These are phyloP conservation scores for Stephania yunnanensis DNA, from an alignment of 164 flowering plant species.

Conservation along the genomic window DNA sequence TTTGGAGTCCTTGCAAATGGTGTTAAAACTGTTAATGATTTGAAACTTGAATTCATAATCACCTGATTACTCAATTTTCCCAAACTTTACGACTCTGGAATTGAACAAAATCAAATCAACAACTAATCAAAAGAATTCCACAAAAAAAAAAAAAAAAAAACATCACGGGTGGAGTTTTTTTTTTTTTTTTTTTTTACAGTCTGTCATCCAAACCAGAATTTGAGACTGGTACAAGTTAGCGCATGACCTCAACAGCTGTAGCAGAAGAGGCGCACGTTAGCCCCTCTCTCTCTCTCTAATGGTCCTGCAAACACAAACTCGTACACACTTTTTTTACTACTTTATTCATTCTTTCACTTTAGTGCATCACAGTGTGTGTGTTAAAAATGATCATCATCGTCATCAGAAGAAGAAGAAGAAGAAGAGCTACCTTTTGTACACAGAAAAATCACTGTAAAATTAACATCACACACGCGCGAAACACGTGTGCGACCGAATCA, in stretches of 20 bases:
- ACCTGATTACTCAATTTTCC: too few relatives aligned
- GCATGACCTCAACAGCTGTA: background rate
- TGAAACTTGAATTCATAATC: too few relatives aligned
- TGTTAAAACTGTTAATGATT: too few relatives aligned
- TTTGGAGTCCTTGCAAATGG: too few relatives aligned
- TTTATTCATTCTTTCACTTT: background rate
- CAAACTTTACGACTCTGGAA: too few relatives aligned
- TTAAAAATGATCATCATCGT: too few relatives aligned
- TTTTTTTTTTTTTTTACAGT: background rate
- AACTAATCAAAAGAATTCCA: background rate
- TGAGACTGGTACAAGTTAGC: background rate
- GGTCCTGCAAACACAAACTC: background rate
- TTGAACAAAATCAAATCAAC: too few relatives aligned
- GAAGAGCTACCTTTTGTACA: too few relatives aligned
- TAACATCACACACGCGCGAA: constrained; percentile 6
- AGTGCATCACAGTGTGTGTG: background rate
- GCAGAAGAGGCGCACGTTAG: background rate
- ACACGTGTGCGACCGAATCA: background rate
- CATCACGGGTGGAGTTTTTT: background rate
- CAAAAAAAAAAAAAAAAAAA: background rate
- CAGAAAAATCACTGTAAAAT: too few relatives aligned
- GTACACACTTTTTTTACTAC: background rate
- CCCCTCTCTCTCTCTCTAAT: background rate
- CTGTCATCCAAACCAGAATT: background rate
- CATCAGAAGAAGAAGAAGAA: too few relatives aligned